A percentile compares a stretch with the other conserved stretches of the same genome.
Conservation (phyloP, 495 filamentous ascomycete species). For the Tuber melanosporum region DNA sequence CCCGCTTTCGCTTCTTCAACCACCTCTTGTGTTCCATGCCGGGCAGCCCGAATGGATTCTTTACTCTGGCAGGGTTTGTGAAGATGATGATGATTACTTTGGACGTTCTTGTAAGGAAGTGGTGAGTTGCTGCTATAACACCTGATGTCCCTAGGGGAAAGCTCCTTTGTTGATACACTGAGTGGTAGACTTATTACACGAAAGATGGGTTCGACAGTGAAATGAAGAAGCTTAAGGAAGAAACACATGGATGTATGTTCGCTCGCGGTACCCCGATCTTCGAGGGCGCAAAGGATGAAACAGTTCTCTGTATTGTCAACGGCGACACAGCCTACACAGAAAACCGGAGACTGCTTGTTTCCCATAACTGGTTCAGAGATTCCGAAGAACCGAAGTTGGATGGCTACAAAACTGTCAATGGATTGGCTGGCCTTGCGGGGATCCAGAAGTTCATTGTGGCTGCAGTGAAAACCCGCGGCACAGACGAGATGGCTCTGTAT, state of each 20-base stretch:
- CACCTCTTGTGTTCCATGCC: constrained; percentile 69
- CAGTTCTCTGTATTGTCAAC: constrained; percentile 71
- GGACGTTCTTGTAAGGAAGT: constrained; percentile 46
- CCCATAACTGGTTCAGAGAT: constrained; percentile 66
- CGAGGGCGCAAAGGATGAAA: constrained; percentile 53
- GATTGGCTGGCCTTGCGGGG: constrained; percentile 66
- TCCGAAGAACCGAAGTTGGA: constrained; percentile 66
- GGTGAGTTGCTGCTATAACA: constrained; percentile 19
- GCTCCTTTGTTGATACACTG: constrained; percentile 23
- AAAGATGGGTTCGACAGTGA: constrained; percentile 68
- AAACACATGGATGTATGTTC: constrained; percentile 72
- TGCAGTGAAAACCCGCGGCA: constrained; percentile 68
- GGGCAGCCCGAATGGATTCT: constrained; percentile 73
- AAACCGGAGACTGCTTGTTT: constrained; percentile 68
- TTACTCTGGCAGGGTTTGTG: constrained; percentile 66
- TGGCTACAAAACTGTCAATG: constrained; percentile 61
- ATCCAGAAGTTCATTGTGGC: constrained; percentile 82
- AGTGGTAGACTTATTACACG: constrained; percentile 61
- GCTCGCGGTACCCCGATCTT: constrained; percentile 70
- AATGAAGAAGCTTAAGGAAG: constrained; percentile 54
- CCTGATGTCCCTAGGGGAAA: background rate
- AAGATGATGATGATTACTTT: constrained; percentile 49
- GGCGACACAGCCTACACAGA: constrained; percentile 56
- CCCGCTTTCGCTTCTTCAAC: constrained; percentile 45
- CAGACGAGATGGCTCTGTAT: constrained; percentile 83